Evolutionary conservation across 306 rosid species (phyloP).

Genomic region (Alnus glutinosa): DNA sequence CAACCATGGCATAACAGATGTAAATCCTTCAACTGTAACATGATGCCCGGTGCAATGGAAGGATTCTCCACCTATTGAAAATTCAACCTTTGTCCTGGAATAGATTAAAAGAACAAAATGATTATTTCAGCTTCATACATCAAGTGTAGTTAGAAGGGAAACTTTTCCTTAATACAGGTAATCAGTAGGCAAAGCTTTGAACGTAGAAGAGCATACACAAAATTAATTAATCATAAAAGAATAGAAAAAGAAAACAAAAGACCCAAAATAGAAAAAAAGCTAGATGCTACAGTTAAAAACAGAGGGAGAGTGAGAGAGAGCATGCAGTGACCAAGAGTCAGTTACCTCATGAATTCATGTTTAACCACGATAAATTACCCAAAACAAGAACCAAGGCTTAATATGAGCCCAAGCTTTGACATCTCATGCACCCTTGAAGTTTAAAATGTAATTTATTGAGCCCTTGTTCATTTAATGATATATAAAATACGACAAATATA

Average conservation of each 20-base stretch:
- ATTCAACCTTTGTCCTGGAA: conserved; percentile 75
- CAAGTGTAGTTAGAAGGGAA: not conserved
- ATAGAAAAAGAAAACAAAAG: no score
- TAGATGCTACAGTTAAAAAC: no score
- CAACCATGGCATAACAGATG: conserved; percentile 94
- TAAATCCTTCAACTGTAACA: conserved; percentile 68
- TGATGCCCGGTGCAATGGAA: conserved; percentile 83
- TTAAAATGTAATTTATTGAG: no score
- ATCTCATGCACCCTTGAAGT: no score
- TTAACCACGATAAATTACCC: no score
- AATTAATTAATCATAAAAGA: not conserved
- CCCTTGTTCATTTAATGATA: no score
- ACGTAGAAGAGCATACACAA: not conserved
- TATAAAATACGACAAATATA: no score
- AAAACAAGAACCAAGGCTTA: no score
- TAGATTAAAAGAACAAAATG: conserved; percentile 20
- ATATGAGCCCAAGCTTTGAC: no score
- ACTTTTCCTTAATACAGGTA: not conserved
- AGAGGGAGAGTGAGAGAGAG: no score
- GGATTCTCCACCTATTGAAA: conserved; percentile 78
- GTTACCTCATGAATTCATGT: no score
- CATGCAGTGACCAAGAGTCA: no score
- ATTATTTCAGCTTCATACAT: conserved; percentile 12
- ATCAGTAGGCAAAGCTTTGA: not conserved
- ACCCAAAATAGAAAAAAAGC: not conserved